Evolutionary conservation across 2,329 filamentous ascomycete genomes (phyloP), one percentile per base, ranked within the genome.

Genomic region (Aspergillus sp.): DNA sequence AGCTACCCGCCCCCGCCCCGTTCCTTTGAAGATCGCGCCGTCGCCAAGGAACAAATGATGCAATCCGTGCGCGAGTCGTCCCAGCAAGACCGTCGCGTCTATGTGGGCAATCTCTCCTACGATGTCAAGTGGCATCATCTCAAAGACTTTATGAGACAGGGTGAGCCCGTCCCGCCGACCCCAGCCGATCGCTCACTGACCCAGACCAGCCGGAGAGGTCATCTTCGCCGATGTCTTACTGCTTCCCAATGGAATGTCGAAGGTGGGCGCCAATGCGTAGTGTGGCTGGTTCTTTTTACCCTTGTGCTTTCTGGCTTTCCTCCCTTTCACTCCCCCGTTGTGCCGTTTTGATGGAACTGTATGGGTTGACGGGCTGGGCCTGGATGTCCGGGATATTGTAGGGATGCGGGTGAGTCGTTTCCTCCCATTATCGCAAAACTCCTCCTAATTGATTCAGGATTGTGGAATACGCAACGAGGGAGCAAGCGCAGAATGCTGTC

Each of bases 231-330:
- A 99, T 84, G 94, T 99, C 73, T 87, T 99, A 79, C 84, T 96
- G 78, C 91, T 99, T 88, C 94, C 94, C 72, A 99, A 99, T 85
- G 94, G 94, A 92, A 99, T 99, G 94, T 97, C 93, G 90, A 99
- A 99, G 93, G 93, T 97, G 92, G 91, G 90, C 91, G 86, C 87
- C 83, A 88, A 89, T 82, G 86, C 81, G 83, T 92, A 88, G 88
- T 87, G 84, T 87, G 88, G 88, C 85, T 89, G 89, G 89, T 84
- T 85, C 86, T 80, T 81, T 62, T 59, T 65, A 66, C 80, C 79
- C 73, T 78, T 79, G 79, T 80, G 79, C 85, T 65, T 58, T 59
- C 79, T 80, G 60, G 61, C 58, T 57, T 80, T 78, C 71, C 77
- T 84, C 85, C 85, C 78, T 79, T 85, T 83, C 81, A 74, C 50